A percentile compares a stretch with the other conserved stretches of the same genome.
Evolutionary conservation across 1,139 yeast species (phyloP).

Genomic region (Kurtzmaniella natalensis): DNA sequence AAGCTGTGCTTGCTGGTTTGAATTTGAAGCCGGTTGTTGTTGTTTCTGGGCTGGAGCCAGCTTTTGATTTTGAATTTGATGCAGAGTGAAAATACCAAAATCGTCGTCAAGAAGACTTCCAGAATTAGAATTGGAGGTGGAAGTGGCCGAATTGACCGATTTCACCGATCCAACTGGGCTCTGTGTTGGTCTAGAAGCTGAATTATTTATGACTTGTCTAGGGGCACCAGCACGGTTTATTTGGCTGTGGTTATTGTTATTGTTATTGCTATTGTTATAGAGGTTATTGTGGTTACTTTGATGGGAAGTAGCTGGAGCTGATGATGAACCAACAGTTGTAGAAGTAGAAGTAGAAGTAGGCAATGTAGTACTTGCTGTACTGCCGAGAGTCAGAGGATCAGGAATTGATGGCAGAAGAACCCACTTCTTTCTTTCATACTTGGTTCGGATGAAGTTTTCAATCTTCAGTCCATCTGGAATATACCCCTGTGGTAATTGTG

Average conservation of each 20-base stretch:
- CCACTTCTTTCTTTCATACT: slow-evolving; percentile 91
- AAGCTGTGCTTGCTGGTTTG: no score
- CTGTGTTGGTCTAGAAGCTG: background rate
- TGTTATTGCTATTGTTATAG: slow-evolving; percentile 18
- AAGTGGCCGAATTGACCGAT: background rate
- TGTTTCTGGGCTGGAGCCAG: slow-evolving; percentile 9
- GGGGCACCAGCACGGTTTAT: slow-evolving; percentile 12
- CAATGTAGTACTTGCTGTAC: background rate
- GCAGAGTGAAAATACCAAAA: slow-evolving; percentile 38
- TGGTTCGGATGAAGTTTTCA: slow-evolving; percentile 84
- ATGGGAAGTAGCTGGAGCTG: slow-evolving; percentile 3
- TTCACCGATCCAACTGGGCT: background rate
- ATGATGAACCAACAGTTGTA: slow-evolving; percentile 4
- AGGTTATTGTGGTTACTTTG: slow-evolving; percentile 8
- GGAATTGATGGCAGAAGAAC: slow-evolving; percentile 48
- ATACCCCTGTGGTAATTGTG: slow-evolving; percentile 63
- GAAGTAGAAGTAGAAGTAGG: slow-evolving; percentile 4
- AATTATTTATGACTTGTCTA: no score
- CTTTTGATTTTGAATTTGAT: slow-evolving; percentile 10
- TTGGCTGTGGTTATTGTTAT: slow-evolving; percentile 14
- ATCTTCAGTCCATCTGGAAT: slow-evolving; percentile 83
- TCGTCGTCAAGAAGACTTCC: slow-evolving; percentile 29
- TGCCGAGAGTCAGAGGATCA: slow-evolving; percentile 46
- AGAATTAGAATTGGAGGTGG: background rate
- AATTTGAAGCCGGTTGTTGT: slow-evolving; percentile 5